phyloP scores from a whole-genome alignment of 2,329 filamentous ascomycete species.

The Curvularia lunata region DNA sequence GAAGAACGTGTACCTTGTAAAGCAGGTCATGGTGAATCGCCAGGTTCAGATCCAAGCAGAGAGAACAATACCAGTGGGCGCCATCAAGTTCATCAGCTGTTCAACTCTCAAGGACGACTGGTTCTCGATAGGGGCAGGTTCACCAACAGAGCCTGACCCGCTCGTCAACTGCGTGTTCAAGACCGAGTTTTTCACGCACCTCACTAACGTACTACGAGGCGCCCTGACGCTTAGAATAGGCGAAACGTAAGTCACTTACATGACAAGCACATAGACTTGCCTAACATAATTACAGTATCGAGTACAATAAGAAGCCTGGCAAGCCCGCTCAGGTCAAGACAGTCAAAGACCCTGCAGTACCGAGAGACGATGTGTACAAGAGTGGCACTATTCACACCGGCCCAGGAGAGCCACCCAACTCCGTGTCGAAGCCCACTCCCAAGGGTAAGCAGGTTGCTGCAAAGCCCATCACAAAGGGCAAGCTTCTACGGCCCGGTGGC shows the following conservation, averaged over 20 bases:
- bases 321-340: constrained; percentile 91
- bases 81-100: constrained; percentile 84
- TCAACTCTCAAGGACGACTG: constrained; percentile 91
- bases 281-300: constrained; percentile 62
- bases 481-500: constrained; percentile 89
- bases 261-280: not conserved
- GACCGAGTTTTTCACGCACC: constrained; percentile 94
- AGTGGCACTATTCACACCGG: constrained; percentile 88
- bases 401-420: constrained; percentile 81
- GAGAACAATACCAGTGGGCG: constrained; percentile 78
- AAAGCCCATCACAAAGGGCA: constrained; percentile 90
- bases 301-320: constrained; percentile 97
- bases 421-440: constrained; percentile 81
- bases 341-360: constrained; percentile 79
- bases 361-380: constrained; percentile 85
- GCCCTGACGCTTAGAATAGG: constrained; percentile 81
- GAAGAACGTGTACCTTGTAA: constrained; percentile 86
- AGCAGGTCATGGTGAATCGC: constrained; percentile 80
- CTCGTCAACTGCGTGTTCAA: constrained; percentile 92
- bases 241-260: constrained; percentile 61
- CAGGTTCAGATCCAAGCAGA: constrained; percentile 83
- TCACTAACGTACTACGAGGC: constrained; percentile 79
- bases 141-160: constrained; percentile 90
- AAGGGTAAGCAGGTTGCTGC: constrained; percentile 84
- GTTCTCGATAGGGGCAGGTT: constrained; percentile 92